Evolutionary conservation across 2,329 filamentous ascomycete species (phyloP), one percentile per base, ranked within the genome.

Genomic region (Paraphoma chrysanthemicola): DNA sequence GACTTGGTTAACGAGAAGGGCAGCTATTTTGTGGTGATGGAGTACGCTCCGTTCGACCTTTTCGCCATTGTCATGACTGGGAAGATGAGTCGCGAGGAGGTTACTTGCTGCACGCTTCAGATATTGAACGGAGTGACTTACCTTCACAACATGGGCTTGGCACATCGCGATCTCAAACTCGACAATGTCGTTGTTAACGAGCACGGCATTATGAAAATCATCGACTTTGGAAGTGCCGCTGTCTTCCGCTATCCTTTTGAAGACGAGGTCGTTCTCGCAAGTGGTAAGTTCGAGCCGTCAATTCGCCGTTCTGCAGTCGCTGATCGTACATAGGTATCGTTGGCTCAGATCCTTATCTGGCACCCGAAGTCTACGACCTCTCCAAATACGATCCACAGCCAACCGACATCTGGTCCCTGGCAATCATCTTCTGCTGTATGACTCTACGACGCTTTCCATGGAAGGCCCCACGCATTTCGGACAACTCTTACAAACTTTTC

Each of bases 371-470:
- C 1, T 98, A 98, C 71, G 93, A 97, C 63, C 87, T 93, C 60
- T 88, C 90, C 63, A 93, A 93, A 72, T 99, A 99, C 75, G 93
- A 99, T 70, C 93, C 95, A 1, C 90, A 93, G 60, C 92, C 93
- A 6, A 92, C 94, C 1, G 95, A 99, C 78, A 93, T 99, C 57
- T 99, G 95, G 95, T 99, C 95, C 10, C 83, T 99, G 57, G 95
- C 94, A 16, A 99, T 99, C 67, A 98, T 99, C 53, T 99, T 94
- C 79, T 98, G 95, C 78, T 99, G 95, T 81, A 99, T 99, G 95
- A 95, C 92, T 5, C 82, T 99, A 42, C 86, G 95, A 18, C 84
- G 95, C 36, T 99, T 99, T 72, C 95, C 95, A 0, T 99, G 95
- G 95, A 99, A 99, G 80, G 88, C 96, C 36, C 95, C 95, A 4